A percentile compares a stretch with the other conserved stretches of the same genome.
phyloP scores from a whole-genome alignment of 139 green algal species.

The Asterochloris erici region DNA sequence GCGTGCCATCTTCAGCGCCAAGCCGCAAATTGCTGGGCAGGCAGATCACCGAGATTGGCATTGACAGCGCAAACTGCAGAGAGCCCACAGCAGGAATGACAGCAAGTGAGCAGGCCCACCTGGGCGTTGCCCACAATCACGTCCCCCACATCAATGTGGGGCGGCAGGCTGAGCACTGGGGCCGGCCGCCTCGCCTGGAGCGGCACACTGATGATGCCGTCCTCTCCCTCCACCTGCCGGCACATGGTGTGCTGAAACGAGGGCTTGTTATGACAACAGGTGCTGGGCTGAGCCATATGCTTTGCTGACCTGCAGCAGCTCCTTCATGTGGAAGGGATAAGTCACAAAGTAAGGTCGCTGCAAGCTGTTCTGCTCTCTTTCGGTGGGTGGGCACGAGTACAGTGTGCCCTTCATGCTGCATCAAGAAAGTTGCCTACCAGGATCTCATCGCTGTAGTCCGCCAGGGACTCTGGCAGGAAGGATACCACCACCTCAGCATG shows the following conservation, averaged over 20 bases:
- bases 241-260: too few relatives aligned
- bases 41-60: neutral
- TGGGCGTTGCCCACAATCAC: constrained; percentile 3
- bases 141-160: constrained; percentile 5
- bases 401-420: too few relatives aligned
- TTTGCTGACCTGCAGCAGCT: too few relatives aligned
- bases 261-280: too few relatives aligned
- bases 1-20: too few relatives aligned
- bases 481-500: constrained; percentile 45
- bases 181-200: constrained; percentile 45
- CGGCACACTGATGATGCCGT: constrained; percentile 22
- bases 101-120: neutral
- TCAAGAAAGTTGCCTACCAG: constrained; percentile 12
- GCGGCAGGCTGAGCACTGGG: constrained; percentile 48
- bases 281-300: too few relatives aligned
- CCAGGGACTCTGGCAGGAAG: constrained; percentile 65
- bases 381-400: neutral
- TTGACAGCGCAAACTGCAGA: neutral
- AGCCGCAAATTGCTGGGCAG: neutral
- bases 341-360: neutral
- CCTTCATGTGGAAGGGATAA: too few relatives aligned
- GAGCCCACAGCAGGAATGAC: neutral
- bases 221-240: too few relatives aligned
- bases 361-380: constrained; percentile 41
- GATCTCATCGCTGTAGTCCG: constrained; percentile 63